Percentiles rank a stretch among this genome's conserved stretches.
Conservation (phyloP, 305 asterid genomes). For the Ajuga reptans region DNA sequence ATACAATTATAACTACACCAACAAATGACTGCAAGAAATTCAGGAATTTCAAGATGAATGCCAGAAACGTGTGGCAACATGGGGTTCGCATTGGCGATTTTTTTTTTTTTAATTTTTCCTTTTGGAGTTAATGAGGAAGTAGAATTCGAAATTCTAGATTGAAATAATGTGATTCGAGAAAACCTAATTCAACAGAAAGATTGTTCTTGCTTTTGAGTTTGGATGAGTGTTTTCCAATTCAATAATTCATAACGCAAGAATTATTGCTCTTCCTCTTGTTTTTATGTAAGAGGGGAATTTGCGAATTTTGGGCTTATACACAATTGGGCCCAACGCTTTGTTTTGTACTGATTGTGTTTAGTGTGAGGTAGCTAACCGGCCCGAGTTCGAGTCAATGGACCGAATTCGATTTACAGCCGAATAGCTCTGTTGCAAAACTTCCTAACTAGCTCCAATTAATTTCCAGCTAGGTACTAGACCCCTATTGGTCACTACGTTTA, state of each 20-base stretch:
- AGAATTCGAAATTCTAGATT: neutral
- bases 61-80: slow-evolving; percentile 52
- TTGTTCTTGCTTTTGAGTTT: neutral
- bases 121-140: neutral
- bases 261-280: neutral
- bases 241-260: neutral
- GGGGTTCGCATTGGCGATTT: slow-evolving; percentile 46
- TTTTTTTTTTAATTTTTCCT: neutral
- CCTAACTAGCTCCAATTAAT: no score
- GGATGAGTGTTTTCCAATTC: slow-evolving; percentile 15
- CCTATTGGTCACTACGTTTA: no score
- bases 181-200: slow-evolving; percentile 8
- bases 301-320: neutral
- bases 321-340: neutral
- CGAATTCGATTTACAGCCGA: no score
- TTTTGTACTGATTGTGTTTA: no score
- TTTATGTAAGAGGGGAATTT: neutral
- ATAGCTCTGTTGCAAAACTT: no score
- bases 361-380: no score
- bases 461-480: no score
- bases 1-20: slow-evolving; percentile 54
- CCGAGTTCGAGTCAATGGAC: no score
- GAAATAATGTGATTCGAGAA: neutral
- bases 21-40: slow-evolving; percentile 59
- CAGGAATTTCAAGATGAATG: slow-evolving; percentile 60